These are phyloP conservation scores for Wakefieldia striispora DNA, from an alignment of 768 basidiomycete genomes.

Conservation along the genomic window DNA sequence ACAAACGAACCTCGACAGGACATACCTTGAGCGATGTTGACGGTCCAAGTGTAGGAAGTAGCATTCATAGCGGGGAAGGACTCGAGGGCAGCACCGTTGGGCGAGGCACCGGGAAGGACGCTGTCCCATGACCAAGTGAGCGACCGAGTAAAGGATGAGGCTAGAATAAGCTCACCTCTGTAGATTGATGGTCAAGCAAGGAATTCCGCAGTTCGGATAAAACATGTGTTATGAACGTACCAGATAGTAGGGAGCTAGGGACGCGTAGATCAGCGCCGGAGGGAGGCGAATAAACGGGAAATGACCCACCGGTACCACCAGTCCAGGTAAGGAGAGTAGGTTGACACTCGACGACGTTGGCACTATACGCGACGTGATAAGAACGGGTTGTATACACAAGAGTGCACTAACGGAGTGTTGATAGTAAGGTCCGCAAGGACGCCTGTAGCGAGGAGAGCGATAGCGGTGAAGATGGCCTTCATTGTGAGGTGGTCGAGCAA, in stretches of 20 bases:
- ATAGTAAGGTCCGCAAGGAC: conserved; percentile 51
- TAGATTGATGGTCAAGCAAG: not conserved
- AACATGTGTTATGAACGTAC: conserved; percentile 40
- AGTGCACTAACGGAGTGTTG: conserved; percentile 67
- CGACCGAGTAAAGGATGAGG: not conserved
- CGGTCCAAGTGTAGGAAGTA: conserved; percentile 52
- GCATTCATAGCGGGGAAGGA: conserved; percentile 41
- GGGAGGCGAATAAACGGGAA: not conserved
- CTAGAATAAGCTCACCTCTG: conserved; percentile 38
- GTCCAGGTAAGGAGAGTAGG: conserved; percentile 53
- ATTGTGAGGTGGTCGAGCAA: conserved; percentile 35
- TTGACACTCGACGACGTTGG: conserved; percentile 52
- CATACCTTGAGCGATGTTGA: conserved; percentile 47
- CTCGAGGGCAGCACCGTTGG: conserved; percentile 43
- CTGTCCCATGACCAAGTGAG: conserved; percentile 35
- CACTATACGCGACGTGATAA: conserved; percentile 32
- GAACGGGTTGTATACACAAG: not conserved
- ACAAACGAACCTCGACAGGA: not conserved
- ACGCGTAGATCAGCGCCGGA: not conserved
- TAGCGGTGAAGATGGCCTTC: conserved; percentile 41
- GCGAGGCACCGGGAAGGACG: conserved; percentile 50
- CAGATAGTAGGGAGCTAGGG: conserved; percentile 59
- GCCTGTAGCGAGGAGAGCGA: conserved; percentile 41
- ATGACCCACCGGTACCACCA: conserved; percentile 54
- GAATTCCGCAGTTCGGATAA: not conserved